Conservation (phyloP, 2,329 filamentous ascomycete species). For the Aspergillus phoenicis region DNA sequence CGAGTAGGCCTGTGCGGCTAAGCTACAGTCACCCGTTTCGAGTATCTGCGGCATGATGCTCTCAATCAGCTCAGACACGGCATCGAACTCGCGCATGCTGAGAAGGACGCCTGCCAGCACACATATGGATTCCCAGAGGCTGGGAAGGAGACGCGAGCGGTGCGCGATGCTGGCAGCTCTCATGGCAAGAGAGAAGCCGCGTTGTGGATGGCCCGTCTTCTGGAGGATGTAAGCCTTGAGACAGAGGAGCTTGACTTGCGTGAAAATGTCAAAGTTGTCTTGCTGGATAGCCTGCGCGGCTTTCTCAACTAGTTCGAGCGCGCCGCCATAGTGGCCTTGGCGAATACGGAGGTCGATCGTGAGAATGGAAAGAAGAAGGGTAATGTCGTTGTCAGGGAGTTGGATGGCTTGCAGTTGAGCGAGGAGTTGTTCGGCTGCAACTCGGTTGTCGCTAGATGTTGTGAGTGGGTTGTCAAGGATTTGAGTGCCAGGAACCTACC, state of each 20-base stretch:
- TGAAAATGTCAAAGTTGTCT: constrained; percentile 63
- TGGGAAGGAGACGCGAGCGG: constrained; percentile 67
- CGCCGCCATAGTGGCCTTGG: constrained; percentile 54
- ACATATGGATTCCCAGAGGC: constrained; percentile 72
- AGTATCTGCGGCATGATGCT: constrained; percentile 75
- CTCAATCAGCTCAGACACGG: constrained; percentile 65
- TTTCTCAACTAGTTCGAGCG: constrained; percentile 58
- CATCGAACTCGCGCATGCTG: constrained; percentile 69
- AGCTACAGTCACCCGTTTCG: constrained; percentile 66
- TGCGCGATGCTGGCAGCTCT: constrained; percentile 74
- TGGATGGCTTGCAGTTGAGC: constrained; percentile 57
- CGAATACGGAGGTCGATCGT: constrained; percentile 63
- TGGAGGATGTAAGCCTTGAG: constrained; percentile 72
- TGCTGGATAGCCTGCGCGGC: constrained; percentile 55
- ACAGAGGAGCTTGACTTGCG: constrained; percentile 71
- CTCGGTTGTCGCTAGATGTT: constrained; percentile 55
- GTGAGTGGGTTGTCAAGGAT: constrained; percentile 11
- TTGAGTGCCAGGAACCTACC: constrained; percentile 30
- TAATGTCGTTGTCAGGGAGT: constrained; percentile 61
- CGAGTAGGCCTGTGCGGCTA: constrained; percentile 69
- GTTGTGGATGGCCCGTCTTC: constrained; percentile 67
- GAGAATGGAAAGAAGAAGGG: constrained; percentile 60
- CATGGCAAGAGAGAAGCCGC: constrained; percentile 75
- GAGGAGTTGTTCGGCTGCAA: constrained; percentile 60
- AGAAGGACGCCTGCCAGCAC: constrained; percentile 69